Base-by-base conservation (phyloP, 768 basidiomycete genomes). In the Suillus tomentosus region DNA sequence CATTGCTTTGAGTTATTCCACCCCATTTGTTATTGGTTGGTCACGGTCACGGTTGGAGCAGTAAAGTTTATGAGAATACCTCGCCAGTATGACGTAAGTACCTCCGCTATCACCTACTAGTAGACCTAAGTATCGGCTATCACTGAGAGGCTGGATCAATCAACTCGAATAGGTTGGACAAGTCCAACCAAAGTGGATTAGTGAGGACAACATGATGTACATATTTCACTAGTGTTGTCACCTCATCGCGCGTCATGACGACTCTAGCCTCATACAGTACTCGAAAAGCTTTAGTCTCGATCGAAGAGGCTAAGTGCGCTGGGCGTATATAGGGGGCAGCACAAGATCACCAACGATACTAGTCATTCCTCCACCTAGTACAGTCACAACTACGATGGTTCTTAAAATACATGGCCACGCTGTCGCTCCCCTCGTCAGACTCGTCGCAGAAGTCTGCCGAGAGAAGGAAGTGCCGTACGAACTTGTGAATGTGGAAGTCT, bases 401-500 rank as follows among this genome's bases (percentile, higher is more conserved):
- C 60, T 70, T 54, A 67, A 64, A 61, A 39, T 70, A 56, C 58
- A 70, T 53, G 69, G 69, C 15, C 60, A 62, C 40, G 57, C 58
- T 43, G 17, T 56, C 27, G 62, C 65, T 50, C 55, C 62, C 60
- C 61, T 63, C 65, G 64, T 62, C 31, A 54, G 63, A 50, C 69
- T 68, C 27, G 70, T 70, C 40, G 68, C 71, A 40, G 63, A 37
- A 39, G 60, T 67, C 22, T 64, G 62, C 47, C 60, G 56, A 55
- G 64, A 70, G 51, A 62, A 67, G 51, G 60, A 64, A 27, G 59
- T 65, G 36, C 61, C 64, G 4, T 67, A 65, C 61, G 58, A 66
- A 56, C 69, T 76, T 58, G 72, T 74, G 57, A 69, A 70, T 66
- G 62, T 71, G 9, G 64, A 67, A 11, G 55, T 70, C n/a, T 48